Evolutionary conservation across 495 filamentous ascomycete genomes (phyloP).

Genomic region (Penicillium taxi): DNA sequence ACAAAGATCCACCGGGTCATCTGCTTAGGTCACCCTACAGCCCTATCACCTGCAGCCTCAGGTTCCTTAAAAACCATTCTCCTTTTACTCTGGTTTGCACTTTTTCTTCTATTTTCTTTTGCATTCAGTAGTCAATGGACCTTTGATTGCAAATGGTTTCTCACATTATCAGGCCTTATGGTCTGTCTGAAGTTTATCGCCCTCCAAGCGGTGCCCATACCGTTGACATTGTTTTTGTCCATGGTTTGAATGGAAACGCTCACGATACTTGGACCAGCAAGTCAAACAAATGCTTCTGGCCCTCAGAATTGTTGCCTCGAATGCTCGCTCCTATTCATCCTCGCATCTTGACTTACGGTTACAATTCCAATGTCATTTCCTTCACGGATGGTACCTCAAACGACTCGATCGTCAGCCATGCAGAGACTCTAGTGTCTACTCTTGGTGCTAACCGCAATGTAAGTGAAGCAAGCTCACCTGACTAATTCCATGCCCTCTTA

Average conservation of each 20-base stretch:
- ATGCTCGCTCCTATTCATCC: slow-evolving; percentile 53
- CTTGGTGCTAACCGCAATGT: slow-evolving; percentile 53
- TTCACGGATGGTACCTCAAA: slow-evolving; percentile 55
- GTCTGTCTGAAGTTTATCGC: slow-evolving; percentile 64
- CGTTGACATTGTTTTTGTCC: slow-evolving; percentile 62
- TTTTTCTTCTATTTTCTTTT: neutral
- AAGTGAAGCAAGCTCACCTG: slow-evolving; percentile 9
- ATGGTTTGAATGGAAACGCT: slow-evolving; percentile 76
- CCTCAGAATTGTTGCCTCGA: slow-evolving; percentile 60
- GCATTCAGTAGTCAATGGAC: neutral
- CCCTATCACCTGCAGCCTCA: slow-evolving; percentile 9
- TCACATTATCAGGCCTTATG: slow-evolving; percentile 51
- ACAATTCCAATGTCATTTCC: slow-evolving; percentile 69
- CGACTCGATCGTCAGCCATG: slow-evolving; percentile 76
- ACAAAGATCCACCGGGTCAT: slow-evolving; percentile 12
- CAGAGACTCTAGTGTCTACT: slow-evolving; percentile 64
- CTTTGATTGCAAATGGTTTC: slow-evolving; percentile 18
- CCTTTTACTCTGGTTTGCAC: neutral
- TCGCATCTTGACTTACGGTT: slow-evolving; percentile 74
- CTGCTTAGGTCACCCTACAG: slow-evolving; percentile 15
- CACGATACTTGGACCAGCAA: slow-evolving; percentile 66
- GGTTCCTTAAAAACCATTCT: slow-evolving; percentile 1
- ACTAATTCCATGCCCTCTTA: neutral
- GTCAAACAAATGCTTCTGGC: slow-evolving; percentile 64
- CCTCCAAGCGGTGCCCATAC: slow-evolving; percentile 36